Evolutionary conservation across 2,329 filamentous ascomycete species (phyloP), one percentile per base, ranked within the genome.

Genomic region (Ophiocordyceps australis): DNA sequence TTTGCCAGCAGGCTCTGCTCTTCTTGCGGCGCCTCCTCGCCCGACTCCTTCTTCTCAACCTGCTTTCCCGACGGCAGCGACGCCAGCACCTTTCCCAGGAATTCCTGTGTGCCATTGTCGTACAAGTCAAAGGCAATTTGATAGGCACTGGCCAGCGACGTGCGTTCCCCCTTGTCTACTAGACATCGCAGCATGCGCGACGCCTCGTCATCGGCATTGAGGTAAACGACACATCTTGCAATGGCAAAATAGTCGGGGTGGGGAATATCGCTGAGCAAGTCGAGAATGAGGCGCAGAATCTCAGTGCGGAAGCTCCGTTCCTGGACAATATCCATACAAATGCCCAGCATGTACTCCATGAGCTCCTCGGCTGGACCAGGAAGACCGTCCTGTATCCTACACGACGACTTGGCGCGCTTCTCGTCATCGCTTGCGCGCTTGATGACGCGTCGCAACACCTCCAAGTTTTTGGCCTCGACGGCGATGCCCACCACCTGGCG

Each of bases 81-180:
- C 30, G 79, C 71, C 42, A 86, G 74, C 23, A 98, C 80, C 53
- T 89, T 94, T 37, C 74, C 74, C 14, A 98, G 54, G 41, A 98
- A 98, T 46, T 95, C 89, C 42, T 98, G 89, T 0, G 89, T 95
- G 38, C 89, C 89, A 44, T 98, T 98, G 54, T 98, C 89, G 51
- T 94, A 95, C 5, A 98, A 64, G 43, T 98, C 89, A 42, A 98
- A 98, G 2, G 86, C 89, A 30, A 98, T 92, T 48, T 98, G 89
- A 49, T 95, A 98, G 12, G 89, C 89, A 25, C 81, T 76, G 13
- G 85, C 79, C 11, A 81, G 68, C 1, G 82, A 83, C 32, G 72
- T 72, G 26, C 72, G 63, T 37, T 92, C 80, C 5, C 73, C 80
- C 35, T 78, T 78, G 32, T 77, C 65, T 8, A 95, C 74, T 14